Percentiles rank a stretch among this genome's conserved stretches.
phyloP scores from a whole-genome alignment of 495 filamentous ascomycete species.

The Aspergillus cavernicola region DNA sequence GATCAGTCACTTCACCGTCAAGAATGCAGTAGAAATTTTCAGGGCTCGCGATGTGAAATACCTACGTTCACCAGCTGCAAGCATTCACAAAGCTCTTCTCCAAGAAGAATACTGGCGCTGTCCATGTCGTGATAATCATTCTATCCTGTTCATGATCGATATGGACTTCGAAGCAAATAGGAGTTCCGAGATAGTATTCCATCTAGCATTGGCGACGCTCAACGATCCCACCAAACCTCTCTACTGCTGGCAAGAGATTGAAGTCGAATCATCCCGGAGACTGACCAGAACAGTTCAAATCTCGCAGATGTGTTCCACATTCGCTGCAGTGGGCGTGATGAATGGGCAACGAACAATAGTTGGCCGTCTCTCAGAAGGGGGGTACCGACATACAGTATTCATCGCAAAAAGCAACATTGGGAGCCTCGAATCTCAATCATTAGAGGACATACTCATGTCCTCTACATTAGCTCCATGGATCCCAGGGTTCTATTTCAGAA shows the following conservation, averaged over 20 bases:
- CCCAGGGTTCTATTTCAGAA: background rate
- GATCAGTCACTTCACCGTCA: background rate
- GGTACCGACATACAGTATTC: background rate
- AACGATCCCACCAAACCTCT: background rate
- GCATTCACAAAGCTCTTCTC: background rate
- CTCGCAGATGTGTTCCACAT: background rate
- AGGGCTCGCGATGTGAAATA: background rate
- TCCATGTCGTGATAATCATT: background rate
- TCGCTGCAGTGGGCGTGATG: background rate
- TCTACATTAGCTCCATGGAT: background rate
- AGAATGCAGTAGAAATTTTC: background rate
- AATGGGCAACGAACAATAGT: background rate
- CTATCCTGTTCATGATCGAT: background rate
- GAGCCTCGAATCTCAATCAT: background rate
- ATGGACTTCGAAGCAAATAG: background rate
- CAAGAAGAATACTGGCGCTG: background rate
- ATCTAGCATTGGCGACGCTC: background rate
- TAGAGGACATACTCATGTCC: background rate
- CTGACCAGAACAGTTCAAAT: background rate
- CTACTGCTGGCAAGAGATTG: slow-evolving; percentile 1
- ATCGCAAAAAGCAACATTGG: background rate
- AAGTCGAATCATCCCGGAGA: background rate
- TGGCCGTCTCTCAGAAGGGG: background rate
- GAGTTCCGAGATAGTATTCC: background rate
- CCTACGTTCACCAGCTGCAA: background rate